Evolutionary conservation across 352 stramenopile genomes (phyloP).

Genomic region (Thalassiosira livingstoniorum): DNA sequence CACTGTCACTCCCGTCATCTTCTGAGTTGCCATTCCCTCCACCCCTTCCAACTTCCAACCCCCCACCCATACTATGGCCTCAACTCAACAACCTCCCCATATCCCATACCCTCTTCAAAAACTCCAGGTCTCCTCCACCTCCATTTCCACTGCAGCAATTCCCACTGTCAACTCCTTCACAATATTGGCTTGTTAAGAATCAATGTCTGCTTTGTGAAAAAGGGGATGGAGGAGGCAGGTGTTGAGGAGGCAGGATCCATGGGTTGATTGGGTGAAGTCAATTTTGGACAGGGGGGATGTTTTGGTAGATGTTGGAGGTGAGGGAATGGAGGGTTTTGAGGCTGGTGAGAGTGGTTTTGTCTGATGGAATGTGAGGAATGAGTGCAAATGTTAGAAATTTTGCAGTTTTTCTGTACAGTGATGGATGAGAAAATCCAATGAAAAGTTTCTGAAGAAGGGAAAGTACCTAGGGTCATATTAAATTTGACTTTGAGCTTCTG

Average conservation of each 20-base stretch:
- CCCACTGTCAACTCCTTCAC: conserved; percentile 93
- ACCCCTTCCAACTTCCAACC: conserved; percentile 88
- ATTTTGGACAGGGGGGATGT: conserved; percentile 92
- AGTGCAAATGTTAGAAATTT: no score
- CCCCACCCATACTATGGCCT: conserved; percentile 95
- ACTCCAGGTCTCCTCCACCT: conserved; percentile 84
- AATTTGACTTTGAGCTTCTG: no score
- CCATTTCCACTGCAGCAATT: conserved; percentile 80
- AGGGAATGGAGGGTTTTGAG: conserved; percentile 90
- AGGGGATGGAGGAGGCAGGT: conserved; percentile 97
- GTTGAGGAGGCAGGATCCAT: conserved; percentile 94
- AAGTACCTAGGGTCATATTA: no score
- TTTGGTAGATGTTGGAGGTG: conserved; percentile 86
- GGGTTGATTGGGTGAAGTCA: conserved; percentile 90
- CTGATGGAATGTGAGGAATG: conserved; percentile 91
- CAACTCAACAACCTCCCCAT: conserved; percentile 95
- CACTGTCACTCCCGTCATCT: no score
- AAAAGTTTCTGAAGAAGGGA: no score
- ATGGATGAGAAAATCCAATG: no score
- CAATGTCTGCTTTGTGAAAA: conserved; percentile 93
- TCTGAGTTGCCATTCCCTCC: conserved; percentile 34
- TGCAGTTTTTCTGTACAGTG: no score
- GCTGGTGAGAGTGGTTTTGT: conserved; percentile 97
- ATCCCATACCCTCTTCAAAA: conserved; percentile 93
- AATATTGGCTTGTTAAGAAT: conserved; percentile 93